phyloP scores from a whole-genome alignment of 163 green algal species.

The Chlorella variabilis region DNA sequence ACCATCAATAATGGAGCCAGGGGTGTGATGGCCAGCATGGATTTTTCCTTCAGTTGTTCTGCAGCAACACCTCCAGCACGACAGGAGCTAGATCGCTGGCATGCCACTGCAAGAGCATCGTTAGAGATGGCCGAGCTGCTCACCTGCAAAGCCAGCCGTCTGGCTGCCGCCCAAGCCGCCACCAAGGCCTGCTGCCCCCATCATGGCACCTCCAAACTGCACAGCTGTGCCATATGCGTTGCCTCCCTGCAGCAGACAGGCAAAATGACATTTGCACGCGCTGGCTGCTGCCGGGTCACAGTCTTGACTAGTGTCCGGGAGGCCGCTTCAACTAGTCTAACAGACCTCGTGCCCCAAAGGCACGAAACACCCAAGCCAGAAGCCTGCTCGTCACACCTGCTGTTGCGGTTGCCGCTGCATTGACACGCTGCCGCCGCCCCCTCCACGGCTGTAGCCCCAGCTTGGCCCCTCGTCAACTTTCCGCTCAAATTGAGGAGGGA shows the following conservation, averaged over 20 bases:
- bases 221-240: not conserved
- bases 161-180: not conserved
- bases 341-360: too few relatives aligned
- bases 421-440: not conserved
- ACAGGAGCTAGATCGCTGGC: too few relatives aligned
- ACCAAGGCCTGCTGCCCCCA: not conserved
- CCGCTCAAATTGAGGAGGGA: not conserved
- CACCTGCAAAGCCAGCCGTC: conserved; percentile 1
- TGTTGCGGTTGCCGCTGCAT: not conserved
- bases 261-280: not conserved
- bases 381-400: not conserved
- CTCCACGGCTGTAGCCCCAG: not conserved
- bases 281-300: too few relatives aligned
- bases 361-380: too few relatives aligned
- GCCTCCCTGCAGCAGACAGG: too few relatives aligned
- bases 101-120: not conserved
- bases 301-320: too few relatives aligned
- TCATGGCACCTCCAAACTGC: not conserved
- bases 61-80: too few relatives aligned
- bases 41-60: too few relatives aligned
- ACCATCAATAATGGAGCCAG: too few relatives aligned
- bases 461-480: not conserved
- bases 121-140: too few relatives aligned
- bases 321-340: too few relatives aligned
- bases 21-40: too few relatives aligned